phyloP scores from a whole-genome alignment of 2,329 filamentous ascomycete genomes.

The Lachnellula suecica region DNA sequence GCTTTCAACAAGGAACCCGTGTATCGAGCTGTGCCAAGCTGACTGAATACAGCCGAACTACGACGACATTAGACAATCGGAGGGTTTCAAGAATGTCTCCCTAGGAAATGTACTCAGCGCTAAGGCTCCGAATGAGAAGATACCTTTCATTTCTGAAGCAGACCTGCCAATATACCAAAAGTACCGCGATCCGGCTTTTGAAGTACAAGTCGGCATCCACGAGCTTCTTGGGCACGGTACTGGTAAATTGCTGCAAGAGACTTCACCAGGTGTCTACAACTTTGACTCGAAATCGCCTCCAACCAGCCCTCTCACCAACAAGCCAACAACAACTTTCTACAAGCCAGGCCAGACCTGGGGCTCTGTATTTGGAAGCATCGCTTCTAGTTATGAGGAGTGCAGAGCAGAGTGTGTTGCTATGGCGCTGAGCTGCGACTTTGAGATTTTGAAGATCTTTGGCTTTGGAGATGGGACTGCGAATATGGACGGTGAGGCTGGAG shows the following conservation, averaged over 20 bases:
- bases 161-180: constrained; percentile 79
- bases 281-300: constrained; percentile 84
- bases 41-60: constrained; percentile 55
- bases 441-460: constrained; percentile 86
- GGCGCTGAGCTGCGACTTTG: constrained; percentile 85
- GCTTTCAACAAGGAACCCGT: constrained; percentile 27
- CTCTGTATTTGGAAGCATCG: constrained; percentile 83
- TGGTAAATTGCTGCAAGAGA: constrained; percentile 91
- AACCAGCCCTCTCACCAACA: constrained; percentile 72
- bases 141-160: constrained; percentile 80
- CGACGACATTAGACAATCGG: constrained; percentile 75
- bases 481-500: constrained; percentile 74
- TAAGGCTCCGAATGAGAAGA: constrained; percentile 87
- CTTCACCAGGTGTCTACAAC: constrained; percentile 77
- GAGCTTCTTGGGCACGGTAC: constrained; percentile 88
- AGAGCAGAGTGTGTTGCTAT: constrained; percentile 93
- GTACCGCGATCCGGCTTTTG: constrained; percentile 84
- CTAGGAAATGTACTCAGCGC: constrained; percentile 91
- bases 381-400: constrained; percentile 91
- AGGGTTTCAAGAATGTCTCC: constrained; percentile 91
- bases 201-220: constrained; percentile 94
- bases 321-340: constrained; percentile 84
- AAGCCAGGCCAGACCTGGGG: constrained; percentile 95
- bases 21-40: constrained; percentile 14
- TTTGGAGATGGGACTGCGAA: constrained; percentile 76